Evolutionary conservation across 768 basidiomycete species (phyloP).

Genomic region (Pleurotus citrinopileatus): DNA sequence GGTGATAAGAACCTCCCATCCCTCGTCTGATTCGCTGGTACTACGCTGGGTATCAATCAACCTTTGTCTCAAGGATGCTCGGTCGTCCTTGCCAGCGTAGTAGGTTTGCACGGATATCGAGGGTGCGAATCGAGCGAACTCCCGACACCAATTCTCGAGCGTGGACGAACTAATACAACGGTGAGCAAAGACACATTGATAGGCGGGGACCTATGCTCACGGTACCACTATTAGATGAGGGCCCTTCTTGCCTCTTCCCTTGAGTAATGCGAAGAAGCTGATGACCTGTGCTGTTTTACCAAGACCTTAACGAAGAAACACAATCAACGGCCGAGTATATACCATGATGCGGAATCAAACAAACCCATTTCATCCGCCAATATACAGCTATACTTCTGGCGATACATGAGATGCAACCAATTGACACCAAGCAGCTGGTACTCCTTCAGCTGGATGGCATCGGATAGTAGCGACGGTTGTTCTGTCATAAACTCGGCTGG

Average conservation of each 20-base stretch:
- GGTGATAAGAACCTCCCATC: conserved; percentile 93
- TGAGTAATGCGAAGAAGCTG: conserved; percentile 89
- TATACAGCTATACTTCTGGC: conserved; percentile 83
- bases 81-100: conserved; percentile 90
- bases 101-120: conserved; percentile 85
- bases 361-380: conserved; percentile 99
- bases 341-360: conserved; percentile 22
- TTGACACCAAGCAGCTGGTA: conserved; percentile 98
- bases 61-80: conserved; percentile 67
- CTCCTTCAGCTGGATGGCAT: conserved; percentile 82
- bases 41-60: conserved; percentile 58
- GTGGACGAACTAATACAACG: conserved; percentile 73
- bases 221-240: conserved; percentile 96
- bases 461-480: conserved; percentile 69
- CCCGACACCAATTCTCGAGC: conserved; percentile 97
- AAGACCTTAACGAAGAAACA: conserved; percentile 57
- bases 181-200: conserved; percentile 9
- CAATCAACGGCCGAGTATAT: conserved; percentile 10
- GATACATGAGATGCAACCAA: conserved; percentile 90
- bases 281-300: conserved; percentile 99
- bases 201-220: conserved; percentile 44
- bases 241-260: conserved; percentile 72
- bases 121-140: conserved; percentile 90
- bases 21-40: conserved; percentile 45
- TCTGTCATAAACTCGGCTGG: conserved; percentile 64